Base-by-base conservation (phyloP, 2,329 filamentous ascomycete species). In the Ilyonectria destructans region DNA sequence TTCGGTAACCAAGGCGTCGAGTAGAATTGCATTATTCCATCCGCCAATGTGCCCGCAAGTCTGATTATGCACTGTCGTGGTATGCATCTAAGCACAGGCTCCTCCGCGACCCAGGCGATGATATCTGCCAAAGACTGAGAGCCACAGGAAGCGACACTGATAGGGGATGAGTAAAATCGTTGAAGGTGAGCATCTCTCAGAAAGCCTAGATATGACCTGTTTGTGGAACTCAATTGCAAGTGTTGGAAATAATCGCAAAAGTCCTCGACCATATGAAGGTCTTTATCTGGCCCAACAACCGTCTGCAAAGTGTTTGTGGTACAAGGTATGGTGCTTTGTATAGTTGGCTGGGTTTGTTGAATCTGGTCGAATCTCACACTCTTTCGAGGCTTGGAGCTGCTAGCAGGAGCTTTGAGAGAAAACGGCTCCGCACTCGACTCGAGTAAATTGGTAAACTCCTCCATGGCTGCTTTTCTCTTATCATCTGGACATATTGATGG, bases 241-340 rank as follows among this genome's bases (percentile, higher is more conserved):
- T 21, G 43, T 21, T 46, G 43, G 9, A 46, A 46, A 46, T 46
- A 46, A n/a, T 46, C 19, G 43, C 43, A 46, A 19, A 46, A 46
- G 43, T 46, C 43, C 8, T 46, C 9, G 43, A 46, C 19, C 2
- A 19, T 21, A 4, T n/a, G n/a, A 21, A 46, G 43, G 7, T 46
- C n/a, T 21, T 46, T n/a, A n/a, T 46, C 43, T 46, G 19, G n/a
- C 8, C 8, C 17, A 12, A 2, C 2, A 46, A 12, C 43, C 8
- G 26, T 26, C 26, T 26, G 26, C 6, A 26, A 26, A 26, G 26
- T 26, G 6, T 21, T 46, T 19, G 19, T 8, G n/a, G 43, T 21
- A 19, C 12, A 19, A 46, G 26, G 26, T 4, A n/a, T 13, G 19
- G 21, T 46, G 5, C n/a, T 46, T 17, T 46, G 43, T 10, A 19